Base-by-base conservation (phyloP, 305 asterid genomes). In the Lippia alba region DNA sequence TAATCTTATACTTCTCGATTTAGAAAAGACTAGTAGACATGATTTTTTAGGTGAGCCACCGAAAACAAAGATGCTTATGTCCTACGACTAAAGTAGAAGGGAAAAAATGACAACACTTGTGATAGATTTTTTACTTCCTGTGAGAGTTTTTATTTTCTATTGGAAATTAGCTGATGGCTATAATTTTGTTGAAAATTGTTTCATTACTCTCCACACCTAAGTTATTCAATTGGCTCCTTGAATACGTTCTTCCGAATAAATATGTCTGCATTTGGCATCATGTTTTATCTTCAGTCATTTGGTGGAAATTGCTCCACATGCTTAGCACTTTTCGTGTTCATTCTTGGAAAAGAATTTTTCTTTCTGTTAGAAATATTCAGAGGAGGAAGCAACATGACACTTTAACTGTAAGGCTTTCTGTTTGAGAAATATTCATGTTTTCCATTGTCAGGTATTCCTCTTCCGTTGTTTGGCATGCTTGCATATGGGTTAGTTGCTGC, bases 401-500 rank as follows among this genome's bases (percentile, higher is more conserved):
- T 64, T 55, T 39, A 6, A 8, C 11, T 44, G 63, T 45, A 0
- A 19, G 61, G 64, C 74, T 66, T 24, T 66, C 60, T n/a, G 61
- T 56, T 73, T 71, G 68, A 64, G 59, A 60, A 59, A 60, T 50
- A 60, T 64, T 69, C 71, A 50, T 62, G 66, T 44, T 56, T 78
- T 78, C 41, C 69, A 70, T 78, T 82, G 69, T 75, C 83, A 92
- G 98, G 98, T 70, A 55, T 93, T 72, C 98, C 98, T 64, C 92
- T 93, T 76, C 87, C 98, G 61, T 76, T 93, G 74, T 68, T 91
- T 71, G 98, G 98, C 80, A 84, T 93, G 96, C 72, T 89, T 75
- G 88, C 97, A 33, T 93, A 93, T 76, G 97, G 98, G 62, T 66
- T 88, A 74, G 96, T 91, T 69, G 78, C 96, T 36, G 9, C 66